Base-by-base conservation (phyloP, 2,329 filamentous ascomycete species). In the Plectosphaerella sp. region DNA sequence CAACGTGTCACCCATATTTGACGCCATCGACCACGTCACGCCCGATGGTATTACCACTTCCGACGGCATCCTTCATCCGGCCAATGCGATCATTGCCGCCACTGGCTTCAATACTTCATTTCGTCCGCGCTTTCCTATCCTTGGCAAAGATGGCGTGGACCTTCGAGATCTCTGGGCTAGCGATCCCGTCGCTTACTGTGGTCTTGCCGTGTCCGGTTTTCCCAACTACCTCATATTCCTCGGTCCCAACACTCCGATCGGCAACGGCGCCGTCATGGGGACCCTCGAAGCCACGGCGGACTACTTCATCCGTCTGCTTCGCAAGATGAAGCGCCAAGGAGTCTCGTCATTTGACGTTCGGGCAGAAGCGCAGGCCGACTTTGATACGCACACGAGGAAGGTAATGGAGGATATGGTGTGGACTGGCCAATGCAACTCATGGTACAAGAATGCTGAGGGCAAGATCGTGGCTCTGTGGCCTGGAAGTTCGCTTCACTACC, bases 331-430 rank as follows among this genome's bases (percentile, higher is more conserved):
- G 10, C 41, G 41, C 16, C n/a, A 43, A n/a, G 10, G 16, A 4
- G 41, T 18, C 41, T 43, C 41, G n/a, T 43, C 41, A 10, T 43
- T 43, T 18, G 16, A 43, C 16, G 41, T 43, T n/a, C 41, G 41
- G n/a, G n/a, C 41, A 18, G 41, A 43, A 8, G 41, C 18, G n/a
- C 41, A 43, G 16, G 41, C 41, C 6, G 76, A 78, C 53, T 80
- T 78, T 58, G 67, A 65, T 42, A 67, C 65, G 24, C 79, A 76
- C 59, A 69, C 72, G 35, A 68, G 72, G 41, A 69, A 71, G 48
- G 76, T 79, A 57, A 76, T 80, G 60, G 67, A 71, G 56, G 61
- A 67, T 5, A 78, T 74, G 0, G 75, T 79, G 2, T 79, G 77
- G 60, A 63, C 68, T 6, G 75, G 74, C 41, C 61, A 65, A 10